Percentiles rank a stretch among this genome's conserved stretches.
phyloP scores from a whole-genome alignment of 2,329 filamentous ascomycete species.

The Cordyceps pruinosa region DNA sequence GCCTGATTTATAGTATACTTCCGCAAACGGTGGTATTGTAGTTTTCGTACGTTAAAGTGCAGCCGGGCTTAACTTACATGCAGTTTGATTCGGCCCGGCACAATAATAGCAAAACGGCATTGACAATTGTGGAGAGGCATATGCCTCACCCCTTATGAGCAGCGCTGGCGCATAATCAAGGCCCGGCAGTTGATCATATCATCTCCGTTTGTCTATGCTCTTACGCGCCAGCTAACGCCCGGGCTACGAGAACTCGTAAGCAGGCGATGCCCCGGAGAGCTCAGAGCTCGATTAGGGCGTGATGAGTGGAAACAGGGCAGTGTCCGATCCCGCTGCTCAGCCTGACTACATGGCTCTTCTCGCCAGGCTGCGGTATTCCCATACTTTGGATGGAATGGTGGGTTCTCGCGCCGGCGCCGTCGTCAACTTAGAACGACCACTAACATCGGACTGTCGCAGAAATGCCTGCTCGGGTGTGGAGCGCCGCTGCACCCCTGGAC shows the following conservation, averaged over 20 bases:
- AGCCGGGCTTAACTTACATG: not conserved
- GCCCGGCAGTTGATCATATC: not conserved
- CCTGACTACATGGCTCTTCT: not conserved
- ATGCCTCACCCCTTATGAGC: not conserved
- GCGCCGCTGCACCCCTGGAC: not conserved
- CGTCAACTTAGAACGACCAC: not conserved
- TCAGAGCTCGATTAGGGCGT: too few species aligned
- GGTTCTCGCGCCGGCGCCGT: not conserved
- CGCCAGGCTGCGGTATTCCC: not conserved
- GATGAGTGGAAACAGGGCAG: not conserved
- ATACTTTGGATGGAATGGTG: not conserved
- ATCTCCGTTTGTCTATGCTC: not conserved
- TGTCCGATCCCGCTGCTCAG: not conserved
- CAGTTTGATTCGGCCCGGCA: not conserved
- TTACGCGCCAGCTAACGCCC: not conserved
- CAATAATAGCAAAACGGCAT: too few species aligned
- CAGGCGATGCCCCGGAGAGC: too few species aligned
- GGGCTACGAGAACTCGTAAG: not conserved
- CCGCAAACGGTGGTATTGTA: not conserved
- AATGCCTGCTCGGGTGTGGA: not conserved
- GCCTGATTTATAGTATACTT: not conserved
- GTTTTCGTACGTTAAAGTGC: not conserved
- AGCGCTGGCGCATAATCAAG: not conserved
- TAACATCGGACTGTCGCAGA: slow-evolving; percentile 9
- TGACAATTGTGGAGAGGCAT: not conserved